A percentile compares a stretch with the other conserved stretches of the same genome.
phyloP scores from a whole-genome alignment of 176 grass and related monocot genomes.

The Eragrostis nindensis region DNA sequence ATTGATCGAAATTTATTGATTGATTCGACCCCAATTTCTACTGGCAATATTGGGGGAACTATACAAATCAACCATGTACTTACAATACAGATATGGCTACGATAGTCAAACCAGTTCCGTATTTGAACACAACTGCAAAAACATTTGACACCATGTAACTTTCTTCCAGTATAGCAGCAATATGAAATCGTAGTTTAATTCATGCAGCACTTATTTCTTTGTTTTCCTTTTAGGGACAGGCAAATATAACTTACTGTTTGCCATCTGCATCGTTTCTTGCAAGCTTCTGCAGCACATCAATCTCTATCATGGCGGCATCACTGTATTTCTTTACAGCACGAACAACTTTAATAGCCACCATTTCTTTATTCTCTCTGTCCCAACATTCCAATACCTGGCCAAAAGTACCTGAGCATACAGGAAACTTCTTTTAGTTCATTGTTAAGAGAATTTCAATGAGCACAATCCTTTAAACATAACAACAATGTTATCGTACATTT shows the following conservation, averaged over 20 bases:
- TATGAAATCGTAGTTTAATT: slow-evolving; percentile 23
- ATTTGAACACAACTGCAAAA: slow-evolving; percentile 89
- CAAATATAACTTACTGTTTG: slow-evolving; percentile 58
- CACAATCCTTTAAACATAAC: not conserved
- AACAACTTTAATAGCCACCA: slow-evolving; percentile 88
- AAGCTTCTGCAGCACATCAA: slow-evolving; percentile 82
- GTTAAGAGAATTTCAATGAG: not conserved
- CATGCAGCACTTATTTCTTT: not conserved
- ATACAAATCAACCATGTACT: slow-evolving; percentile 61
- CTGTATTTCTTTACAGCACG: slow-evolving; percentile 75
- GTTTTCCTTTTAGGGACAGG: not conserved
- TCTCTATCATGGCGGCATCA: slow-evolving; percentile 81
- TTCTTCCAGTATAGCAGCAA: slow-evolving; percentile 28
- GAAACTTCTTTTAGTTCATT: not conserved
- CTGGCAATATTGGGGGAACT: slow-evolving; percentile 46
- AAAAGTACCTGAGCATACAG: slow-evolving; percentile 69
- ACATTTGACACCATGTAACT: slow-evolving; percentile 41
- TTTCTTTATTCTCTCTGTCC: slow-evolving; percentile 91
- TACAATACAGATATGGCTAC: slow-evolving; percentile 89
- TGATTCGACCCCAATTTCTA: slow-evolving; percentile 46
- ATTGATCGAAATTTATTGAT: slow-evolving; percentile 54
- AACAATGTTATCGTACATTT: not conserved
- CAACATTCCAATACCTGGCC: slow-evolving; percentile 93
- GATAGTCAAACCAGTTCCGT: slow-evolving; percentile 82
- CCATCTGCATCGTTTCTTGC: slow-evolving; percentile 61